Base-by-base conservation (phyloP, 441 rosid species). In the Raphanus hybrid region DNA sequence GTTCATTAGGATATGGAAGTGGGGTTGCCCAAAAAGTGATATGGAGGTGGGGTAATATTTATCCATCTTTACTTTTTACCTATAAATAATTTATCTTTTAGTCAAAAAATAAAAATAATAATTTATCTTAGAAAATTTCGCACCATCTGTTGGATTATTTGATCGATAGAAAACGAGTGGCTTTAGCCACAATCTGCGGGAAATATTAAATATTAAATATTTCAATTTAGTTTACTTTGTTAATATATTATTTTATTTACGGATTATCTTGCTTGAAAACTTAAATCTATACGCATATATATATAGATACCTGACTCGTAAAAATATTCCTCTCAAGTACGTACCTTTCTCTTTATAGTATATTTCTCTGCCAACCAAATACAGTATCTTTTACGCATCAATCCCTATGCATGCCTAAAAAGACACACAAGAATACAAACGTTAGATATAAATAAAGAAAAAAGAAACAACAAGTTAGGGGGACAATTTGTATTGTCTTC, bases 351-450 rank as follows among this genome's bases (percentile, higher is more conserved):
- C 54, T 75, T 67, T 64, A 29, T 39, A 27, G 5, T 12, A 16
- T 15, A 15, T 5, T 11, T 43, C 39, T 23, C 34, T 5, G 18
- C 43, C 20, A 55, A 66, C 16, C 67, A 75, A 3, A 57, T 67
- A 59, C 61, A 43, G 67, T 69, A 61, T 75, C 74, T 69, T 69
- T 70, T 39, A 26, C 32, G 39, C 70, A 18, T 64, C 71, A 12
- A 71, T 66, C 77, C 81, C 72, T 66, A 78, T 71, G 76, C 71
- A 12, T 77, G 29, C 67, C 32, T 8, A 59, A 1, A 23, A 11
- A 37, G 35, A 73, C 48, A 72, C 57, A 67, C 7, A 50, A 62
- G 74, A 78, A 73, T 67, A 64, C 70, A 67, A 39, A 54, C 52
- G 78, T 32, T 32, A 32, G 35, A 6, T 15, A 45, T 26, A 66